These are phyloP conservation scores for Sphagnurus paluster DNA, from an alignment of 1,284 basidiomycete genomes.

Conservation along the genomic window DNA sequence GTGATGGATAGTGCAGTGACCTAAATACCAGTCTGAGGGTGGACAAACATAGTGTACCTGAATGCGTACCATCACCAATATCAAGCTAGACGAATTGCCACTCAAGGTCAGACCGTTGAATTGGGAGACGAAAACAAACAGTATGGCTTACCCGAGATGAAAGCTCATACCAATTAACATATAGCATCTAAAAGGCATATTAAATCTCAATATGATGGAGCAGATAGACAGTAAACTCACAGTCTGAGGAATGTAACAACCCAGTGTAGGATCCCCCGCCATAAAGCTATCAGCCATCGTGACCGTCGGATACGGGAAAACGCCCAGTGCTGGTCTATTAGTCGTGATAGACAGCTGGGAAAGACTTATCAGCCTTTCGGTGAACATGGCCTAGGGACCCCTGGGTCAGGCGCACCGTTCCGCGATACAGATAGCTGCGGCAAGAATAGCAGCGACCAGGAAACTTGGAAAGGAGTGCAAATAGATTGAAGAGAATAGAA, in stretches of 20 bases:
- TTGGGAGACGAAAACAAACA: not conserved
- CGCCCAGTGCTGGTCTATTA: slow-evolving; percentile 44
- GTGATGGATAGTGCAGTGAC: slow-evolving; percentile 53
- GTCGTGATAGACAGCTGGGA: slow-evolving; percentile 4
- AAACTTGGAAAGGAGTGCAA: slow-evolving; percentile 53
- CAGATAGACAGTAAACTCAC: slow-evolving; percentile 33
- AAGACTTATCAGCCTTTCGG: not conserved
- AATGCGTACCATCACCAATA: slow-evolving; percentile 48
- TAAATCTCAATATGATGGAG: not conserved
- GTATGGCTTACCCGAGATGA: slow-evolving; percentile 54
- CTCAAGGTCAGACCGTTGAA: slow-evolving; percentile 5
- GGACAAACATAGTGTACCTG: too few relatives aligned
- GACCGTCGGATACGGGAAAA: slow-evolving; percentile 41
- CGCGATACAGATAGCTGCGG: slow-evolving; percentile 46
- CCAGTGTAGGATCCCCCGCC: slow-evolving; percentile 58
- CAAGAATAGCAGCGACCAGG: slow-evolving; percentile 48
- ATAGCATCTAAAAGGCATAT: slow-evolving; percentile 46
- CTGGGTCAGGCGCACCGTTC: slow-evolving; percentile 54
- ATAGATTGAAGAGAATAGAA: slow-evolving; percentile 53
- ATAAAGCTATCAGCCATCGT: slow-evolving; percentile 45
- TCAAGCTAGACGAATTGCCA: slow-evolving; percentile 38
- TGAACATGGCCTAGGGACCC: not conserved
- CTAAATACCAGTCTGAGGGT: slow-evolving; percentile 27
- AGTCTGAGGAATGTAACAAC: slow-evolving; percentile 55
- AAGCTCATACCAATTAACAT: slow-evolving; percentile 74